Base-by-base conservation (phyloP, 2,329 filamentous ascomycete species). In the Aureobasidium sp. region DNA sequence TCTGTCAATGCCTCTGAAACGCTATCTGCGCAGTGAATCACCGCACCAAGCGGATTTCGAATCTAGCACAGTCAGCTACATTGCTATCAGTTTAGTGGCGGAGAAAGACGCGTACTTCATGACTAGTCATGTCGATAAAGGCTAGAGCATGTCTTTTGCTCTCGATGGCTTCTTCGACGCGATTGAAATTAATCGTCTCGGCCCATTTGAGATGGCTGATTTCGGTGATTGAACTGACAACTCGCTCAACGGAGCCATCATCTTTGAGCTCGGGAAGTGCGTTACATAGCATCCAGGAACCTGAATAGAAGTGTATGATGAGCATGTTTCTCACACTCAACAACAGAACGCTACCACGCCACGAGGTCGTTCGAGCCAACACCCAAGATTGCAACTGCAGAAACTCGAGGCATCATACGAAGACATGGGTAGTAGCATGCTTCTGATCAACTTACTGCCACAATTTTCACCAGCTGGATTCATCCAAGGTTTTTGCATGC, bases 11-110 rank as follows among this genome's bases (percentile, higher is more conserved):
- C 31, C 10, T 57, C 53, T 2, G 7, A 23, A 9, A 19, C 67
- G 60, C 53, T 68, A 46, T 78, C 76, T 4, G 75, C 75, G 49
- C 72, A 75, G 37, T 77, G 75, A 3, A 78, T 66, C 29, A 78
- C 76, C 0, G 76, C 75, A 33, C 68, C 71, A 0, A 77, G 67
- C 1, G 75, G 75, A 60, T 77, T 78, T 2, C 76, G 67, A 69
- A 77, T 76, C 59, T 77, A 74, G 7, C 68, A 72, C 1, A 65
- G 23, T 53, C 13, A 53, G 33, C 21, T 17, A 27, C 27, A 3
- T 10, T 21, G n/a, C 13, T 17, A 13, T 51, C 4, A 3, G 6
- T n/a, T 3, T 6, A 3, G 46, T 21, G 11, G 8, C 4, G 19
- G 8, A 23, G 5, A 19, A 4, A 49, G 3, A 4, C 33, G 1